Evolutionary conservation across 208 protist genomes (phyloP), one percentile per base, ranked within the genome.

Genomic region (Tritrichomonas foetus): DNA sequence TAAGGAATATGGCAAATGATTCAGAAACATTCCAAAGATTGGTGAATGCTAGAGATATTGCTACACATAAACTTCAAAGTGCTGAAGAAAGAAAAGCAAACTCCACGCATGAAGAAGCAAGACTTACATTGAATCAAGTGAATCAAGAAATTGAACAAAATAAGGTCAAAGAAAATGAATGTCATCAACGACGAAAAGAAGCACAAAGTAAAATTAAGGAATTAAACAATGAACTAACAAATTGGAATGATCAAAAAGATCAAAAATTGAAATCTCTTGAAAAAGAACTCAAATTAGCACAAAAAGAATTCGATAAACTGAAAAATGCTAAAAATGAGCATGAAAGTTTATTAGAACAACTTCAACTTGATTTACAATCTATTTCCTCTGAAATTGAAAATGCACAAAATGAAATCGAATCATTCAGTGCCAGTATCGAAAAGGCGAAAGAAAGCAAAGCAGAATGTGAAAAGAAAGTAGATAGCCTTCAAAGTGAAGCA

Each of bases 341-440:
- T 33, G 50, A 57, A n/a, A 92, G 92, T 20, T 20, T n/a, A 22
- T 8, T 66, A 9, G 72, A 80, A 27, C 1, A 9, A 55, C 11
- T 64, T 30, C 41, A 80, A 11, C 11, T 30, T n/a, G 36, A 30
- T 39, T 41, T 80, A n/a, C 9, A 94, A 66, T 55, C 64, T 44
- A 49, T 94, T 22, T 66, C 95, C 22, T 69, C 89, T 14, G 89
- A 96, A 66, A 94, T 95, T 66, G 22, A 93, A 20, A 94, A 94
- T 44, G 74, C 93, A 49, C 95, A 96, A n/a, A 53, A 94, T 47
- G 44, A 94, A 55, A 9, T 57, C 0, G 55, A 53, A 25, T 55
- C 5, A 36, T 27, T 95, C 1, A 9, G 93, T 22, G 66, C 53
- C 1, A 49, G 50, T 30, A 93, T 93, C 13, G 20, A 72, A 14